Evolutionary conservation across 2,329 filamentous ascomycete genomes (phyloP).

Genomic region (Aotearoamyces nothofagi): DNA sequence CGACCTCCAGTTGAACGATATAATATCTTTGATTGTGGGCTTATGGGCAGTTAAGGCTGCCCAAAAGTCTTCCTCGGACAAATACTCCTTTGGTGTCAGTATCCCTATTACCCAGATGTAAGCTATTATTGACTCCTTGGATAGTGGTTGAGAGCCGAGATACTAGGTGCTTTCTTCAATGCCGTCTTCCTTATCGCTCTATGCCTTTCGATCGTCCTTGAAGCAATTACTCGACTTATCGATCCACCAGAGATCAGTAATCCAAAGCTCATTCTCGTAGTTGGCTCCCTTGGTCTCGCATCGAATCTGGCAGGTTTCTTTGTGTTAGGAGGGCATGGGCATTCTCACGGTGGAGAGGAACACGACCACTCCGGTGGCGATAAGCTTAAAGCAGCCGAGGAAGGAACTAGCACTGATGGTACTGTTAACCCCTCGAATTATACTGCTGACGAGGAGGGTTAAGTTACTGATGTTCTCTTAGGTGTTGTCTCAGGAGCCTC

Average conservation of each 20-base stretch:
- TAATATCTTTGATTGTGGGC: conserved; percentile 82
- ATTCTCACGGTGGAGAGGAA: conserved; percentile 48
- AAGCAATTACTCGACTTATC: conserved; percentile 82
- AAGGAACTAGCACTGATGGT: conserved; percentile 31
- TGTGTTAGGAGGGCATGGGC: conserved; percentile 85
- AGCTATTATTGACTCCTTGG: conserved; percentile 8
- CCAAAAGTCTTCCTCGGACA: conserved; percentile 70
- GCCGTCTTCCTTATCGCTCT: conserved; percentile 94
- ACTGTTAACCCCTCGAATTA: conserved; percentile 20
- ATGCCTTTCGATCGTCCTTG: conserved; percentile 90
- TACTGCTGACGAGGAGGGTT: conserved; percentile 39
- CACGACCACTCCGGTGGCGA: conserved; percentile 20
- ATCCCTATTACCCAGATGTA: neutral
- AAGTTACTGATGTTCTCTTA: conserved; percentile 45
- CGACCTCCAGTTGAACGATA: conserved; percentile 67
- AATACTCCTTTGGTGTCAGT: conserved; percentile 85
- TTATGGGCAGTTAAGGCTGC: conserved; percentile 91
- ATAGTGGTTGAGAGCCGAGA: conserved; percentile 93
- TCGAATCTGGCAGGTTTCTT: conserved; percentile 85
- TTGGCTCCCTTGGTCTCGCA: conserved; percentile 70
- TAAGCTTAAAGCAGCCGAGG: conserved; percentile 29
- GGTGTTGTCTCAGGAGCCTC: conserved; percentile 40
- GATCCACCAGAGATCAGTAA: conserved; percentile 80
- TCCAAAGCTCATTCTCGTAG: conserved; percentile 75
- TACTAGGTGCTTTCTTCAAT: conserved; percentile 89